A percentile compares a stretch with the other conserved stretches of the same genome.
These are phyloP conservation scores for Peniophora sp. DNA, from an alignment of 1,284 basidiomycete species.

Conservation along the genomic window DNA sequence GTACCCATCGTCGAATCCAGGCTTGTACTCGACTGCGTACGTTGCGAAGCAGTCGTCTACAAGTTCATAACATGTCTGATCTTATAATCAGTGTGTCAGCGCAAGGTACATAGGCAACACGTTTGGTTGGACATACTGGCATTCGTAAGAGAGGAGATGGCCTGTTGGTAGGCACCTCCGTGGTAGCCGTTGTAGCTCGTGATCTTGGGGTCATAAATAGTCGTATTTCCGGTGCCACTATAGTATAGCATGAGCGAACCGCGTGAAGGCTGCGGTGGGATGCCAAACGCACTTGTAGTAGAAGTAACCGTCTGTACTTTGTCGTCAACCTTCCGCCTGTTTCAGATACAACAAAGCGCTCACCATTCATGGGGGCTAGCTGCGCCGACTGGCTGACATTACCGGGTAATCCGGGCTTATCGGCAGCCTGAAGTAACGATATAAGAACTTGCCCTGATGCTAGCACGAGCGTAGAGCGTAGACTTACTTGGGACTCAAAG, in stretches of 20 bases:
- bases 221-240: constrained; percentile 12
- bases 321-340: not conserved
- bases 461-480: not conserved
- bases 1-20: constrained; percentile 36
- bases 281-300: not conserved
- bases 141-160: constrained; percentile 13
- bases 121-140: constrained; percentile 20
- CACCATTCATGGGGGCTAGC: constrained; percentile 14
- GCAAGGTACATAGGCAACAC: constrained; percentile 14
- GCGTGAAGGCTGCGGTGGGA: no score
- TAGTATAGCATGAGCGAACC: no score
- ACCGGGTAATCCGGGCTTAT: constrained; percentile 2
- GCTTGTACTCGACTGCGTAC: constrained; percentile 48
- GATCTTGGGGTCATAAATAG: constrained; percentile 28
- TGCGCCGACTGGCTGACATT: constrained; percentile 17
- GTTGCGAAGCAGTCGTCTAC: constrained; percentile 5
- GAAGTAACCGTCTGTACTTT: not conserved
- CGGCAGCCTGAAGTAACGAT: not conserved
- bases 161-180: constrained; percentile 37
- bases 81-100: not conserved
- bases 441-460: not conserved
- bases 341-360: not conserved
- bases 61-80: constrained; percentile 1
- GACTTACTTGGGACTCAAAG: constrained; percentile 61
- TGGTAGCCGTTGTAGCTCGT: constrained; percentile 34